Evolutionary conservation across 371 early-diverging fungal genomes (phyloP).

Genomic region (Mortierella sp.): DNA sequence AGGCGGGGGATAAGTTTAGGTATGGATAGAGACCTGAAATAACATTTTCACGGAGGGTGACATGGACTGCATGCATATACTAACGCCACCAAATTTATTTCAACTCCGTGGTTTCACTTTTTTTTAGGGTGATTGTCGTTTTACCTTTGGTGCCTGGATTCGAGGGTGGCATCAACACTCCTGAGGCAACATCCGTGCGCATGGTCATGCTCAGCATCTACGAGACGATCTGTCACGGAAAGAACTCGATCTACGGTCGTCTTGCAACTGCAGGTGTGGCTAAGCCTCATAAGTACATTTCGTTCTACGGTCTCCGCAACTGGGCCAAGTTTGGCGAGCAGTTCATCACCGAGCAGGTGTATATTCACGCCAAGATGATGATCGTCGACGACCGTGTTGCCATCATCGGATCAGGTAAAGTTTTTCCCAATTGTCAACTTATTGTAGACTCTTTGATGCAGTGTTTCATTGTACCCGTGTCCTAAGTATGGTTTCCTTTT

Average conservation of each 20-base stretch:
- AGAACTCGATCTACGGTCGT: constrained; percentile 77
- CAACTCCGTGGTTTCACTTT: not conserved
- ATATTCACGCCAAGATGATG: constrained; percentile 94
- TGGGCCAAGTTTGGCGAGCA: constrained; percentile 63
- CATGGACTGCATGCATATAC: not conserved
- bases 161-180: constrained; percentile 83
- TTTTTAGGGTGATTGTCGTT: constrained; percentile 79
- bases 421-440: not conserved
- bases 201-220: constrained; percentile 90
- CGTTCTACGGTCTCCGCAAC: constrained; percentile 83
- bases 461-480: not conserved
- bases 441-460: not conserved
- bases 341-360: constrained; percentile 87
- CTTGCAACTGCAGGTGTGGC: constrained; percentile 75
- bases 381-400: constrained; percentile 91
- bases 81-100: not conserved
- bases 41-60: not conserved
- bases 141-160: constrained; percentile 96
- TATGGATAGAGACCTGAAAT: not conserved
- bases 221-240: constrained; percentile 86
- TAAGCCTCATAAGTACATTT: constrained; percentile 81
- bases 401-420: constrained; percentile 85
- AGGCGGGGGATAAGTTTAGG: constrained; percentile 76
- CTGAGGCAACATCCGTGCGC: constrained; percentile 84
- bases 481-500: not conserved